These are phyloP conservation scores for Trichoderma atroviride DNA, from an alignment of 2,329 filamentous ascomycete species.

Conservation along the genomic window DNA sequence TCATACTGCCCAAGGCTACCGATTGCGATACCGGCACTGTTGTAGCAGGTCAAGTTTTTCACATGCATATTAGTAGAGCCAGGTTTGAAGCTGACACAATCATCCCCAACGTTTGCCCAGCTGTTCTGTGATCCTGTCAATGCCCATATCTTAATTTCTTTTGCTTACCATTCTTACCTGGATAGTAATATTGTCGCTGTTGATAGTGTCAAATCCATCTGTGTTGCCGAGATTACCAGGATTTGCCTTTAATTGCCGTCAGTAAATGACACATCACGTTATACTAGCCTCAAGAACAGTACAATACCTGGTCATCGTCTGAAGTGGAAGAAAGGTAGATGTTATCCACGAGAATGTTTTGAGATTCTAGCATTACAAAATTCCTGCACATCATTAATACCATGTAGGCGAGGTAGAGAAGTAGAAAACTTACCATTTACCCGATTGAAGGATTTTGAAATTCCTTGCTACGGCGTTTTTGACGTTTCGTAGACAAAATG, in stretches of 20 bases:
- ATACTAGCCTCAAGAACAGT: background rate
- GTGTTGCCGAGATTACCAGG: conserved; percentile 14
- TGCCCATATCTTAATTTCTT: background rate
- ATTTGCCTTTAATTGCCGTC: background rate
- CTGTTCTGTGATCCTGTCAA: background rate
- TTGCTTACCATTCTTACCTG: background rate
- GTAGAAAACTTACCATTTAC: background rate
- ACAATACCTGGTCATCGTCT: background rate
- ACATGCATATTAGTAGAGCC: conserved; percentile 16
- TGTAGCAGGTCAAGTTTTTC: conserved; percentile 16
- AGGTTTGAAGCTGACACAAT: conserved; percentile 17
- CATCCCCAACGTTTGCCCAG: conserved; percentile 13
- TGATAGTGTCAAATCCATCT: conserved; percentile 13
- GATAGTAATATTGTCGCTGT: conserved; percentile 16
- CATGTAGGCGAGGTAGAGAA: rapidly evolving
- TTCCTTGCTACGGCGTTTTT: conserved; percentile 9
- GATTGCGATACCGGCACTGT: conserved; percentile 15
- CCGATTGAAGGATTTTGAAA: conserved; percentile 9
- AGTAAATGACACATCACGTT: background rate
- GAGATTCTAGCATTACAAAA: conserved; percentile 17
- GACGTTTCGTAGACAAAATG: conserved; percentile 13
- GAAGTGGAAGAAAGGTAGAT: conserved; percentile 18
- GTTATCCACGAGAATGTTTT: conserved; percentile 15
- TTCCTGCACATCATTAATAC: background rate
- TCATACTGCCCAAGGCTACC: conserved; percentile 16